These are phyloP conservation scores for Aspergillus sparsus DNA, from an alignment of 495 filamentous ascomycete genomes.

Conservation along the genomic window DNA sequence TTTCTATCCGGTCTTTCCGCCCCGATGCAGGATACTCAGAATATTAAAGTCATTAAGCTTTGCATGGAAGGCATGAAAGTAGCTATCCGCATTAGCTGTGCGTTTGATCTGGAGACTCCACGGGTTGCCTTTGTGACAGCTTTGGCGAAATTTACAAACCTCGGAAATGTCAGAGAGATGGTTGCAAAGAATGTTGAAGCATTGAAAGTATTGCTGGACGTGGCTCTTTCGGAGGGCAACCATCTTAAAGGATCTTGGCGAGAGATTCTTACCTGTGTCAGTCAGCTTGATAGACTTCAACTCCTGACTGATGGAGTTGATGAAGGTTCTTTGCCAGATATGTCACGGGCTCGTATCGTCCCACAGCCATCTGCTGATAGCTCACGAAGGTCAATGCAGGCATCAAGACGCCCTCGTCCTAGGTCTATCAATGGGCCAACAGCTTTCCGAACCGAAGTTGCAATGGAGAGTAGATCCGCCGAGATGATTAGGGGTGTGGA, in stretches of 20 bases:
- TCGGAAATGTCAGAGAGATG: slow-evolving; percentile 95
- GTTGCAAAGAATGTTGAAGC: slow-evolving; percentile 95
- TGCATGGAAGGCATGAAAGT: slow-evolving; percentile 96
- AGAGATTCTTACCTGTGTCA: slow-evolving; percentile 92
- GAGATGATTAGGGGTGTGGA: slow-evolving; percentile 93
- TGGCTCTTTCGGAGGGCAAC: slow-evolving; percentile 91
- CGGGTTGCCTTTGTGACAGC: slow-evolving; percentile 93
- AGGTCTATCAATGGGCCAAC: slow-evolving; percentile 63
- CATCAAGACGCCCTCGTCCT: slow-evolving; percentile 61
- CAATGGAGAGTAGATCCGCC: slow-evolving; percentile 85
- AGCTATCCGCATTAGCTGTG: slow-evolving; percentile 85
- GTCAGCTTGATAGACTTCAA: slow-evolving; percentile 93
- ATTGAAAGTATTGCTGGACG: slow-evolving; percentile 82
- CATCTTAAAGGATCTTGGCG: slow-evolving; percentile 87
- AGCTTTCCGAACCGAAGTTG: slow-evolving; percentile 80
- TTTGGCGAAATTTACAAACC: slow-evolving; percentile 88
- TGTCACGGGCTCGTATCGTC: slow-evolving; percentile 78
- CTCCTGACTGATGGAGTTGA: slow-evolving; percentile 93
- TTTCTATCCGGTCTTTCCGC: slow-evolving; percentile 92
- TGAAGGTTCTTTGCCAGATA: slow-evolving; percentile 87
- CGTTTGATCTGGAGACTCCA: slow-evolving; percentile 89
- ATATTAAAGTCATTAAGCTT: slow-evolving; percentile 83
- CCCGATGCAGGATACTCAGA: slow-evolving; percentile 86
- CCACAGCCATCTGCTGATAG: slow-evolving; percentile 46
- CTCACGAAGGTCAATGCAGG: slow-evolving; percentile 69